Evolutionary conservation across 768 basidiomycete genomes (phyloP), one percentile per base, ranked within the genome.

Genomic region (Termitomyces sp.): DNA sequence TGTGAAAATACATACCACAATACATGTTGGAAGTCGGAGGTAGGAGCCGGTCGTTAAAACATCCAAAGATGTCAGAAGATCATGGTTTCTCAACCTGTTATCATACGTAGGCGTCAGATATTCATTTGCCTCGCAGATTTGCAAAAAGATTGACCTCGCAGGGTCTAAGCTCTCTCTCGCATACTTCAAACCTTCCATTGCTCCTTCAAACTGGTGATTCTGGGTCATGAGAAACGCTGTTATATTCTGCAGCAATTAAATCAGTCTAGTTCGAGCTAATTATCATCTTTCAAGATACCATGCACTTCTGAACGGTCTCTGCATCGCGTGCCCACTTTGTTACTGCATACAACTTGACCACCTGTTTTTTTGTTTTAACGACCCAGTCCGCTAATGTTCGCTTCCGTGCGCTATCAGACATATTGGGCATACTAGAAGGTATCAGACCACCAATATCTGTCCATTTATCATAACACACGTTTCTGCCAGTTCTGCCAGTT

Each of bases 41-140:
- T 98, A 98, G 16, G 90, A 86, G 0, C 94, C 95, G 13, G 85
- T 86, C 1, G 90, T 90, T 33, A 97, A 77, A 55, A 98, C 90
- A 63, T 94, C 90, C 38, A 98, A 74, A 24, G 95, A 95, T 0
- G 94, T 96, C 4, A 94, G 79, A 24, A 98, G 76, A 71, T 98
- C 96, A 60, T 95, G 93, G 72, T 98, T 98, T 57, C 95, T 87
- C 20, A 94, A 81, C 67, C 95, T 65, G 6, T 47, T 5, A n/a
- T 44, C 3, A n/a, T 42, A 20, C 30, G 36, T 22, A 58, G 53
- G 32, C 6, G 28, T 53, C 36, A 49, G 45, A 43, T 28, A 13
- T 24, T 33, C 18, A 20, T 36, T 43, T 10, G 22, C 16, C 22
- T 35, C 33, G 20, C 2, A 30, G 6, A 40, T 43, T 42, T 44